Evolutionary conservation across 2,329 filamentous ascomycete species (phyloP).

Genomic region (Colletotrichum sp.): DNA sequence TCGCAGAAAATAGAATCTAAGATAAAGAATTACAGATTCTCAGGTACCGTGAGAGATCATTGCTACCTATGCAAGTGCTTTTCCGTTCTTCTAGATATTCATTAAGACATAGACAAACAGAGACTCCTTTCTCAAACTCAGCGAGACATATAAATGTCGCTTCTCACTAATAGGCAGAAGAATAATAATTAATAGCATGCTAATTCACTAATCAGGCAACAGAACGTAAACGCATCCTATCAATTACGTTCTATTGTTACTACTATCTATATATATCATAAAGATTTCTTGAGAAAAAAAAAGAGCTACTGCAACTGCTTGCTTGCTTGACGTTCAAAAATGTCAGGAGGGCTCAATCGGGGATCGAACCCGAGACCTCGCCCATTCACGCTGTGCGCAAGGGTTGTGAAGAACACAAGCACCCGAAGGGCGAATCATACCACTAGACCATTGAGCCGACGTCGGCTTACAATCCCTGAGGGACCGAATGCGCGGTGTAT

Average conservation of each 20-base stretch:
- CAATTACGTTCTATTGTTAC: too few relatives aligned
- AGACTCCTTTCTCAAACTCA: too few relatives aligned
- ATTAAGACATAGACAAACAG: too few relatives aligned
- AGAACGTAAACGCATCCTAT: too few relatives aligned
- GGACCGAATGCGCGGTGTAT: background rate
- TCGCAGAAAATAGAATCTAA: background rate
- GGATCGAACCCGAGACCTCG: constrained; percentile 20
- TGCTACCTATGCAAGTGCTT: background rate
- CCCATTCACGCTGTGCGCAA: background rate
- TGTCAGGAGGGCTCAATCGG: constrained; percentile 6
- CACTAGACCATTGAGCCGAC: constrained; percentile 19
- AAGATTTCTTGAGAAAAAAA: background rate
- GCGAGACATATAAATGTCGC: too few relatives aligned
- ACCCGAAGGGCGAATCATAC: constrained; percentile 23
- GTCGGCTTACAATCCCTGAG: background rate
- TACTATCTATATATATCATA: too few relatives aligned
- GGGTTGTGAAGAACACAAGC: background rate
- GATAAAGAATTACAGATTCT: background rate
- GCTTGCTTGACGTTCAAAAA: background rate
- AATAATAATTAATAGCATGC: too few relatives aligned
- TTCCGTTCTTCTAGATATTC: background rate
- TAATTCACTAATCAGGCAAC: too few relatives aligned
- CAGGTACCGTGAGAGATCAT: background rate
- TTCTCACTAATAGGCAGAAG: too few relatives aligned
- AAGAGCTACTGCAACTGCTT: background rate